phyloP scores from a whole-genome alignment of 2,329 filamentous ascomycete species.

The Nigrospora sphaerica region DNA sequence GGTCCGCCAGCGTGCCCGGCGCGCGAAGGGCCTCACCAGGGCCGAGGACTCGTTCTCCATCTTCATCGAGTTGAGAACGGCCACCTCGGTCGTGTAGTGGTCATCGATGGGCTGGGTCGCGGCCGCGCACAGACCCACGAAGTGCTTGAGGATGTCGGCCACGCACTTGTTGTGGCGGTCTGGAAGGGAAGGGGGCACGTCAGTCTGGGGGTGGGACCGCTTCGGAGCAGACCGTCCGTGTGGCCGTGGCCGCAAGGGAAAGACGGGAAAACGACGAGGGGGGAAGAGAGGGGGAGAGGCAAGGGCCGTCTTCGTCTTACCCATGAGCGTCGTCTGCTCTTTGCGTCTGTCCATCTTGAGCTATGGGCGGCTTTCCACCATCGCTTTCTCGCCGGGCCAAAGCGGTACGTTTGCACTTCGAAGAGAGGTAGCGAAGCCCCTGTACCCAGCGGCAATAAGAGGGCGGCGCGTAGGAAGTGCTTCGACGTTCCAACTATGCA shows the following conservation, averaged over 20 bases:
- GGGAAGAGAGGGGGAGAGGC: background rate
- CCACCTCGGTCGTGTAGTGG: slow-evolving; percentile 26
- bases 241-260: background rate
- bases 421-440: no score
- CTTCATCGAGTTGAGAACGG: slow-evolving; percentile 29
- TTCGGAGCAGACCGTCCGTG: background rate
- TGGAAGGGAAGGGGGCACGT: slow-evolving; percentile 12
- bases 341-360: slow-evolving; percentile 12
- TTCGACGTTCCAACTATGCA: no score
- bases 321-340: slow-evolving; percentile 17
- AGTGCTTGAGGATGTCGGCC: slow-evolving; percentile 36
- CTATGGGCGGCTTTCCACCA: background rate
- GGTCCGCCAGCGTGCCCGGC: background rate
- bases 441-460: no score
- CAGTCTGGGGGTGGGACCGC: background rate
- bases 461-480: no score
- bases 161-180: slow-evolving; percentile 38
- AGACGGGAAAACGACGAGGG: background rate
- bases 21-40: slow-evolving; percentile 19
- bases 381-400: no score
- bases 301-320: slow-evolving; percentile 9
- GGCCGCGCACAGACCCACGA: slow-evolving; percentile 32
- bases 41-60: slow-evolving; percentile 30
- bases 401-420: no score
- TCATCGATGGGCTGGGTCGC: slow-evolving; percentile 26